These are phyloP conservation scores for Tirmania nivea DNA, from an alignment of 495 filamentous ascomycete species.

Conservation along the genomic window DNA sequence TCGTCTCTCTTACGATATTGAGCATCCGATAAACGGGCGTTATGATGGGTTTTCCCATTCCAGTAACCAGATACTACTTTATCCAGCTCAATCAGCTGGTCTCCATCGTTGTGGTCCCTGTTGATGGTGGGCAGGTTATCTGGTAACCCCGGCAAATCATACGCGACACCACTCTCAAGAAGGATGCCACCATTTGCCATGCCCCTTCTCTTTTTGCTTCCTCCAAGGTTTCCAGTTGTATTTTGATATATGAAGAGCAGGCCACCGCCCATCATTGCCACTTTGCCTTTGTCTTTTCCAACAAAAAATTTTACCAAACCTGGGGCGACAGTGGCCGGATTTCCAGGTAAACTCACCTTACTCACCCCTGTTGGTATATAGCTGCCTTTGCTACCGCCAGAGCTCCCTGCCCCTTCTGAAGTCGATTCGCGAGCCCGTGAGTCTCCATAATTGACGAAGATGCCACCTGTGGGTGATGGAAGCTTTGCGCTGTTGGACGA, in stretches of 20 bases:
- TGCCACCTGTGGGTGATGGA: slow-evolving; percentile 25
- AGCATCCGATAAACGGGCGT: slow-evolving; percentile 5
- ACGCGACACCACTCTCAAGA: slow-evolving; percentile 39
- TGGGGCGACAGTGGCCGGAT: slow-evolving; percentile 22
- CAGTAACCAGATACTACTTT: not conserved
- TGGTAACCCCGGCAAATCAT: slow-evolving; percentile 37
- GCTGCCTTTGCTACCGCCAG: slow-evolving; percentile 43
- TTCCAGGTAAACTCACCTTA: slow-evolving; percentile 47
- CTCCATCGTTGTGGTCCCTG: slow-evolving; percentile 25
- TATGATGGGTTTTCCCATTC: not conserved
- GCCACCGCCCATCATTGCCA: slow-evolving; percentile 36
- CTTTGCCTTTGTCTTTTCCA: slow-evolving; percentile 29
- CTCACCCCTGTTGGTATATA: slow-evolving; percentile 70
- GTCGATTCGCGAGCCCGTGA: slow-evolving; percentile 47
- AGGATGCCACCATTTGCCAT: slow-evolving; percentile 30
- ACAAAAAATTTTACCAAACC: slow-evolving; percentile 37
- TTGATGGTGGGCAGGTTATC: slow-evolving; percentile 21
- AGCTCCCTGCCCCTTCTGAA: slow-evolving; percentile 49
- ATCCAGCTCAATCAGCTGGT: slow-evolving; percentile 5
- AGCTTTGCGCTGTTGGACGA: not conserved
- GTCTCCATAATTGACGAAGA: slow-evolving; percentile 34
- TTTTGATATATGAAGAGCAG: slow-evolving; percentile 46
- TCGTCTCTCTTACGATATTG: slow-evolving; percentile 8
- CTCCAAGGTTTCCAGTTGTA: slow-evolving; percentile 25
- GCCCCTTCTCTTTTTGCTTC: slow-evolving; percentile 22